Evolutionary conservation across 2,329 filamentous ascomycete species (phyloP), one percentile per base, ranked within the genome.

Genomic region (Fusarium tjaetaba): DNA sequence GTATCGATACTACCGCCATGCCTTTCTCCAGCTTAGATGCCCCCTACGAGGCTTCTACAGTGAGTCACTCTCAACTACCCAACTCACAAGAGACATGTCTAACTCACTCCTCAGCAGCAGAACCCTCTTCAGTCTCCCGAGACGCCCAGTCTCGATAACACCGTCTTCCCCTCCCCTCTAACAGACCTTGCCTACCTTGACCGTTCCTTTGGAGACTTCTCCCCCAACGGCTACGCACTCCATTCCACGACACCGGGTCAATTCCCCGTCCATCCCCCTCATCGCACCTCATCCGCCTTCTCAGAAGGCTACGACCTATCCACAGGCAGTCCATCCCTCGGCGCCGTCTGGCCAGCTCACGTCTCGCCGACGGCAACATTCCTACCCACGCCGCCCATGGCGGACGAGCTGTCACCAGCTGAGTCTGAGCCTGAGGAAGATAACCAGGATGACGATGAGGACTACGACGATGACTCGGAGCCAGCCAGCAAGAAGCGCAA

Each of bases 111-210:
- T 22, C 32, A 57, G n/a, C 41, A 71, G 41, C 61, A 77, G 74
- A 68, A 66, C 20, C 61, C 72, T 56, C 68, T 70, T 48, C 72
- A 76, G 49, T 77, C 76, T 39, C 76, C 76, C 28, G 74, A 76
- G 67, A 74, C 72, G 18, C 65, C 74, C 15, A 66, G 65, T 64
- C 71, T 78, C 63, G 76, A 78, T 57, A 75, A 78, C 61, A 73
- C 71, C 24, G 67, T 75, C 58, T 76, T 77, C 61, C 72, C 76
- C 11, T 74, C 76, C 24, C 68, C 70, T 24, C 51, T 75, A 57
- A 65, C 75, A 48, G 76, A 76, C 66, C 69, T 76, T 60, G 65
- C 75, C 59, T 78, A 76, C 70, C 65, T 76, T 68, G 73, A 78
- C 61, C 65, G 62, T 34, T 43, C 69, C 26, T 77, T 77, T 61